phyloP scores from a whole-genome alignment of 1,284 basidiomycete genomes.

The Moniliophthora roreri region DNA sequence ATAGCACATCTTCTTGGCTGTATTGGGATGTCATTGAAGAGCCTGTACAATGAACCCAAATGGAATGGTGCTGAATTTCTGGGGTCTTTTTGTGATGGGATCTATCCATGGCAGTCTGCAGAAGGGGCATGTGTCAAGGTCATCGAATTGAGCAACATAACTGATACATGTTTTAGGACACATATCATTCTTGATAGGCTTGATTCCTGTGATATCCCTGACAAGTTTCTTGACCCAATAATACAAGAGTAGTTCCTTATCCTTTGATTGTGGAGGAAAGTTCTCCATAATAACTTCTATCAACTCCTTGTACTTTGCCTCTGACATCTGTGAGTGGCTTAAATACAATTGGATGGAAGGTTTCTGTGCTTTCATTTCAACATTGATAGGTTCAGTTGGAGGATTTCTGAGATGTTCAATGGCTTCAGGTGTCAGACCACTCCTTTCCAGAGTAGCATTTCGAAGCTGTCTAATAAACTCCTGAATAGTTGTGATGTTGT shows the following conservation, averaged over 20 bases:
- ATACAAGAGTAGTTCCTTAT: conserved; percentile 22
- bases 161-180: conserved; percentile 28
- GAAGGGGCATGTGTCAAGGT: conserved; percentile 20
- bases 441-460: too few relatives aligned
- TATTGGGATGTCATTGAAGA: conserved; percentile 14
- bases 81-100: conserved; percentile 4
- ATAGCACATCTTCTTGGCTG: conserved; percentile 22
- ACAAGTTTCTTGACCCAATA: conserved; percentile 21
- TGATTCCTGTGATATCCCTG: conserved; percentile 23
- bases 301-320: conserved; percentile 22
- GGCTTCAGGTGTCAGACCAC: not conserved
- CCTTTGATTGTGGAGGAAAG: too few relatives aligned
- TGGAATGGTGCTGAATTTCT: conserved; percentile 20
- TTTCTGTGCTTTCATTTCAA: not conserved
- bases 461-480: too few relatives aligned
- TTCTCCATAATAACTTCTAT: conserved; percentile 13
- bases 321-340: conserved; percentile 19
- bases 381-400: not conserved
- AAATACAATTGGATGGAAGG: conserved; percentile 27
- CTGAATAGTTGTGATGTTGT: too few relatives aligned
- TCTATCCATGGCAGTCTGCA: conserved; percentile 26
- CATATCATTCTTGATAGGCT: conserved; percentile 26
- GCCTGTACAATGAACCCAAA: conserved; percentile 24
- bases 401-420: not conserved
- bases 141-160: conserved; percentile 23